Evolutionary conservation across 257 asterid species (phyloP), one percentile per base, ranked within the genome.

Genomic region (Mentha longifolia): DNA sequence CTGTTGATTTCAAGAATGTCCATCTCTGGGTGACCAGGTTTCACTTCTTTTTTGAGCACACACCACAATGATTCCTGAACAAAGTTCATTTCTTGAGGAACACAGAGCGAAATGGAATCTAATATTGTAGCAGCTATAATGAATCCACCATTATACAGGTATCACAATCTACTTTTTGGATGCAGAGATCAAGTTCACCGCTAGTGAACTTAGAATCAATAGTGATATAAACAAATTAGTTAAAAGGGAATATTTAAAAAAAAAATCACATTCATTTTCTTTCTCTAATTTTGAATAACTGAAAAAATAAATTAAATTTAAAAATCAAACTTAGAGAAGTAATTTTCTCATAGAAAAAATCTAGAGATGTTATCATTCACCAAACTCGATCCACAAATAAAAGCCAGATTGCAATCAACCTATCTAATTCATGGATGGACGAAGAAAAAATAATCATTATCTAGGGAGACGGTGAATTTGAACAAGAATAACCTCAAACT

Each of bases 1-100:
- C 68, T 81, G 86, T 84, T 84, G 74, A 79, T 79, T 81, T 84
- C 89, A 81, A 84, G 86, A 79, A 84, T 84, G 83, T 81, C 85
- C 59, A 84, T 49, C 67, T 75, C 86, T 19, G 85, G 86, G 67
- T 60, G 79, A 61, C 78, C 78, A 72, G 74, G 76, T 67, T 74
- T 79, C 46, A 70, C 76, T 61, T 74, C 82, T 75, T 72, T 70
- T 11, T 76, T 65, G 12, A 64, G 66, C 74, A 79, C 52, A 41
- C 41, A 60, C 81, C 61, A 39, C 57, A 80, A 37, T 61, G 77
- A 79, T 73, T 84, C 86, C 89, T 84, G 45, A 65, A 76, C 41
- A 68, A 60, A n/a, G 54, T 16, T 19, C 73, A 39, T 35, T 20
- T 15, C 14, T 19, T 61, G 10, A 67, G 75, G 17, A 49, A 30